Base-by-base conservation (phyloP, 2,329 filamentous ascomycete species). In the Ilyonectria sp. region DNA sequence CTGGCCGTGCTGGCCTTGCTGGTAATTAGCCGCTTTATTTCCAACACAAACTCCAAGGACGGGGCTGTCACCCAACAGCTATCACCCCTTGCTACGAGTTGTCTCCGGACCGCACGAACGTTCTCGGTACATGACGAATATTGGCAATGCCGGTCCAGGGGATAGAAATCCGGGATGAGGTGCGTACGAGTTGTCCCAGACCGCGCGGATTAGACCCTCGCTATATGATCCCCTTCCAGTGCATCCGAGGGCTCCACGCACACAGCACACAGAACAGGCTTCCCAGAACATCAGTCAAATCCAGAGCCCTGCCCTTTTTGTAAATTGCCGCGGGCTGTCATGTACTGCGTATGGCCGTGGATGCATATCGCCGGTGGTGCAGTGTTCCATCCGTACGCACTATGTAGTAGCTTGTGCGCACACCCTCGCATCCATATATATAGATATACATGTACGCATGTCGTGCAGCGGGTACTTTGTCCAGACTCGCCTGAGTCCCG, bases 391-490 rank as follows among this genome's bases (percentile, higher is more conserved):
- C 29, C 56, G 23, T 49, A 33, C 43, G 35, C 56, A 43, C 23
- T 31, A 59, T 46, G 35, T 47, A 19, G 65, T 47, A 52, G 54
- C 26, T 54, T 43, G 31, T 46, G 69, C 66, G 67, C 65, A 67
- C 73, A 26, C 73, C 72, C 68, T 65, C 67, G 67, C 70, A 67
- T 57, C 62, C 50, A 35, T 53, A 70, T 63, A 65, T 49, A 58
- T 67, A 64, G 60, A 66, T 50, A 69, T 69, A 46, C 44, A 71
- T 75, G 74, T 76, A 76, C 74, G 74, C 74, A 76, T 76, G 74
- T 75, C 75, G 72, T 76, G 74, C 74, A 76, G 74, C 71, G 69
- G 69, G 67, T 58, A 49, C 65, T 65, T 74, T 71, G 65, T 72
- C 69, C 73, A 72, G 68, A 60, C 66, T 74, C 66, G 56, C 64